Evolutionary conservation across 2,329 filamentous ascomycete genomes (phyloP).

Genomic region (Plenodomus biglobosus): DNA sequence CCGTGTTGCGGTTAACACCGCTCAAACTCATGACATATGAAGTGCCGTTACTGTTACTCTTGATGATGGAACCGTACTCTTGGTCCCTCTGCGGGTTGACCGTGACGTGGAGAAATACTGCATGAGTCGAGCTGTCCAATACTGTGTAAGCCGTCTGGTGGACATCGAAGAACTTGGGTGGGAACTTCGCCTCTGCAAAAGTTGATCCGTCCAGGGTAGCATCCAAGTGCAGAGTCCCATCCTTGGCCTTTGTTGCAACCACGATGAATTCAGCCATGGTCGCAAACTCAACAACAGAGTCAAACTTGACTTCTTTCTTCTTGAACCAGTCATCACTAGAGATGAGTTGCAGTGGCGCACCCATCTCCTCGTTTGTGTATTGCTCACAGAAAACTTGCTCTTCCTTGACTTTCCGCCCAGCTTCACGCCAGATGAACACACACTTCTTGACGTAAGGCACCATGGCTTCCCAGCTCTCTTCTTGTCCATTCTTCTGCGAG

Average conservation of each 20-base stretch:
- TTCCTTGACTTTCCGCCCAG: conserved; percentile 57
- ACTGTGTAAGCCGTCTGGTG: conserved; percentile 87
- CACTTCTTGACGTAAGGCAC: conserved; percentile 76
- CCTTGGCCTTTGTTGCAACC: conserved; percentile 70
- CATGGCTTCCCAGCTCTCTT: conserved; percentile 68
- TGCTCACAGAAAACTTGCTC: conserved; percentile 67
- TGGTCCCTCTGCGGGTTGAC: conserved; percentile 66
- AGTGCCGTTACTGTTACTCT: conserved; percentile 98
- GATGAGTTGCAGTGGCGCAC: conserved; percentile 67
- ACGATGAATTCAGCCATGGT: conserved; percentile 98
- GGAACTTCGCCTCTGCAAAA: conserved; percentile 85
- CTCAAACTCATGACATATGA: conserved; percentile 84
- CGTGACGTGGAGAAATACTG: conserved; percentile 90
- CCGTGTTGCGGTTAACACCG: conserved; percentile 76
- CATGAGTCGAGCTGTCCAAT: conserved; percentile 90
- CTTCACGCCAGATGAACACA: conserved; percentile 75
- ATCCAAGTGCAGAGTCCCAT: conserved; percentile 71
- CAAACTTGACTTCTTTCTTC: conserved; percentile 62
- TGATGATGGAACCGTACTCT: conserved; percentile 84
- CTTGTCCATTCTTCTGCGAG: conserved; percentile 73
- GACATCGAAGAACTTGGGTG: conserved; percentile 75
- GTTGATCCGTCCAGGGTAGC: conserved; percentile 80
- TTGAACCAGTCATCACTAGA: conserved; percentile 81
- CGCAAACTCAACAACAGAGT: conserved; percentile 79
- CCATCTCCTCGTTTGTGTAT: conserved; percentile 62